Percentiles rank a stretch among this genome's conserved stretches.
These are phyloP conservation scores for Hypoxylon fragiforme DNA, from an alignment of 495 filamentous ascomycete genomes.

Conservation along the genomic window DNA sequence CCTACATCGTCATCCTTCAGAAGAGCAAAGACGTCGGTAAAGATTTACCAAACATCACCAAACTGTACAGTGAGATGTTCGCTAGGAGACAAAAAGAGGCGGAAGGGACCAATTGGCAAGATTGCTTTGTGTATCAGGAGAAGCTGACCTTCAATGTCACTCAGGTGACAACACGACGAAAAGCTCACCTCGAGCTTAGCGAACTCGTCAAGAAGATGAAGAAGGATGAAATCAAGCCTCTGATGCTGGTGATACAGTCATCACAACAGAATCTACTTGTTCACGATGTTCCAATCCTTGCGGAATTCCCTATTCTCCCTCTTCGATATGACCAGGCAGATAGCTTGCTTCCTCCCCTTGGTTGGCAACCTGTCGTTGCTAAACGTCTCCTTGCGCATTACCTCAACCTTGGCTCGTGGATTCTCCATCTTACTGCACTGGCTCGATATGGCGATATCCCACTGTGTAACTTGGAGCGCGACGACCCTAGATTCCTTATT, in stretches of 20 bases:
- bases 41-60: conserved; percentile 85
- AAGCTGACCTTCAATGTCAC: conserved; percentile 81
- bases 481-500: conserved; percentile 92
- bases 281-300: conserved; percentile 82
- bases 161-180: conserved; percentile 85
- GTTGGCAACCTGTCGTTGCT: conserved; percentile 90
- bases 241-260: conserved; percentile 87
- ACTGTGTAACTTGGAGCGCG: conserved; percentile 90
- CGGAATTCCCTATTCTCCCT: conserved; percentile 79
- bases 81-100: conserved; percentile 65
- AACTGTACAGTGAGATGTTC: conserved; percentile 82
- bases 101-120: conserved; percentile 70
- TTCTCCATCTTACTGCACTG: conserved; percentile 81
- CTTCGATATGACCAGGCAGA: conserved; percentile 82
- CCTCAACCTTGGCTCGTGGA: conserved; percentile 87
- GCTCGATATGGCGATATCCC: conserved; percentile 92
- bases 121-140: conserved; percentile 83
- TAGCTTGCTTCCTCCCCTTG: conserved; percentile 83
- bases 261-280: conserved; percentile 77
- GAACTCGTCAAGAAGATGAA: conserved; percentile 85
- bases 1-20: conserved; percentile 83
- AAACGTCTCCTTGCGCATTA: conserved; percentile 87
- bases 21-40: conserved; percentile 71
- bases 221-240: conserved; percentile 76
- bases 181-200: conserved; percentile 81